Base-by-base conservation (phyloP, 78 protist genomes). In the Anaeramoeba ignava region DNA sequence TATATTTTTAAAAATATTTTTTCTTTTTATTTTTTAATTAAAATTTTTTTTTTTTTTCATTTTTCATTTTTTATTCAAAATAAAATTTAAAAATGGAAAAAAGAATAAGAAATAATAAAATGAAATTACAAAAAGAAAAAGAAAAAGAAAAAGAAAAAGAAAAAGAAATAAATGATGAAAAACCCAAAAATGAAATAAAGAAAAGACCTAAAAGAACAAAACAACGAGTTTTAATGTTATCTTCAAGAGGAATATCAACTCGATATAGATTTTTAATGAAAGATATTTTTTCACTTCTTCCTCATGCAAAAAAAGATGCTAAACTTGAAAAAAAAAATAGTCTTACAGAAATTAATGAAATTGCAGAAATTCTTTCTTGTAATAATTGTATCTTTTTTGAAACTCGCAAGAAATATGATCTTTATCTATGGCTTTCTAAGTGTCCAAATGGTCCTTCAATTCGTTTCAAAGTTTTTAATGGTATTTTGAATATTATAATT, bases 371-470 rank as follows among this genome's bases (percentile, higher is more conserved):
- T 82, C 78, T 83, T 37, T 40, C 84, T 68, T 94, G 96, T 87
- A 90, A 89, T 87, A 78, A 67, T 40, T 84, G 86, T 42, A 33
- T 93, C 2, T 92, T 88, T 39, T 91, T 97, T 17, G 98, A 95
- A 78, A 81, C 87, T 40, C 86, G 93, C 33, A 90, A 83, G 80
- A 1, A 68, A 54, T 39, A 81, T 34, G 93, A 79, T 36, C 33
- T 83, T n/a, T 95, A 83, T 85, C 41, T 93, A 68, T 95, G 97
- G 97, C 34, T 94, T 42, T 83, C 94, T 42, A 78, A 41, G 41
- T 81, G 87, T 1, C 98, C 98, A 33, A 23, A 79, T 0, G 99
- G 98, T 0, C 99, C 98, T 34, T 85, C 94, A 2, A 88, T 85
- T 3, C 93, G 94, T 88, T 94, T 95, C 86, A 86, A 81, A 31